phyloP scores from a whole-genome alignment of 2,329 filamentous ascomycete species.

The Fonsecaea monophora region DNA sequence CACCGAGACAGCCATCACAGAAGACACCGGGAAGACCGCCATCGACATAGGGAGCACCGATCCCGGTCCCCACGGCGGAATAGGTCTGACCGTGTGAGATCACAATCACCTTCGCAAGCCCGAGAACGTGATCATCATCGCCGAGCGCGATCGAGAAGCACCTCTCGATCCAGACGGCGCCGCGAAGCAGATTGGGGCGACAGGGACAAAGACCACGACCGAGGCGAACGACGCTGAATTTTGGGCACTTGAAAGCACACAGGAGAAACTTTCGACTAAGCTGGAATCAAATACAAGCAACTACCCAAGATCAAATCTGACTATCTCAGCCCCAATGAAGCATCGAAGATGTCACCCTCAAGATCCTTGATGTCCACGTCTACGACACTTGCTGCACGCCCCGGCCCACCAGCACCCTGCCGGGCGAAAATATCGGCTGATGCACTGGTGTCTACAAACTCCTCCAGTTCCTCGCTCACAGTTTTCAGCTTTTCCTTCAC shows the following conservation, averaged over 20 bases:
- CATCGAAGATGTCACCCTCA: constrained; percentile 33
- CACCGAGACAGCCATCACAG: constrained; percentile 44
- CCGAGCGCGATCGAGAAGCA: constrained; percentile 24
- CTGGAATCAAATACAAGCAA: neutral
- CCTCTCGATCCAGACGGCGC: constrained; percentile 21
- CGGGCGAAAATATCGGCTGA: constrained; percentile 68
- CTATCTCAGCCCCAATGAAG: constrained; percentile 21
- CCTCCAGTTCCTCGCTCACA: constrained; percentile 92
- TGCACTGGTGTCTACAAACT: constrained; percentile 89
- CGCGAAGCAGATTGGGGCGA: constrained; percentile 19
- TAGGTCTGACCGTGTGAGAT: constrained; percentile 43
- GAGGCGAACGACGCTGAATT: constrained; percentile 13
- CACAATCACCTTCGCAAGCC: constrained; percentile 30
- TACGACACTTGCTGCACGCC: constrained; percentile 24
- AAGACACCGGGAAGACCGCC: constrained; percentile 43
- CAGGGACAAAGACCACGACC: constrained; percentile 23
- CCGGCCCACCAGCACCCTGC: constrained; percentile 15
- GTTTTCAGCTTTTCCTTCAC: constrained; percentile 97
- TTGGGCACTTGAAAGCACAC: neutral
- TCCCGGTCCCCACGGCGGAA: constrained; percentile 40
- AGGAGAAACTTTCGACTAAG: neutral
- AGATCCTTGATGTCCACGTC: constrained; percentile 32
- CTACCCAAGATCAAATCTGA: neutral
- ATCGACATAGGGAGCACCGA: constrained; percentile 45
- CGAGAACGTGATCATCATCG: constrained; percentile 25